These are phyloP conservation scores for Euphorbia celastroides DNA, from an alignment of 441 rosid species.

Conservation along the genomic window DNA sequence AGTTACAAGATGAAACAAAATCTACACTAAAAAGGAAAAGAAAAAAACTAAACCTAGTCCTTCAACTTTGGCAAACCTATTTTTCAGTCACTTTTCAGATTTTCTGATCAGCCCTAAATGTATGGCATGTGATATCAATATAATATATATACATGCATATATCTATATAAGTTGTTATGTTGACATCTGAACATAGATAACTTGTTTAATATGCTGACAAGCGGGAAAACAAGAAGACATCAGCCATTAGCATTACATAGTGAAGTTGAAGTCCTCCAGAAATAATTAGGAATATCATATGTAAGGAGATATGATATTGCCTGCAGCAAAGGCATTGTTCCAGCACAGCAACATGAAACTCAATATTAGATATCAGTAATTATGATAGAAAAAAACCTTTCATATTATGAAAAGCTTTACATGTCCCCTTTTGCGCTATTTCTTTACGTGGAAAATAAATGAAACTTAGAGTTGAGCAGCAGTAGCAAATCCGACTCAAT, in stretches of 20 bases:
- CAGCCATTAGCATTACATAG: neutral
- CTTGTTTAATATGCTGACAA: neutral
- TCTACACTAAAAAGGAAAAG: neutral
- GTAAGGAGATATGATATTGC: neutral
- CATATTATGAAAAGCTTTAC: constrained; percentile 1
- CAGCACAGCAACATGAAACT: neutral
- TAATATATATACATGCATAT: too few species aligned
- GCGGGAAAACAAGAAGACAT: neutral
- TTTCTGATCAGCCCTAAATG: too few species aligned
- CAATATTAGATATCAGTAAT: neutral
- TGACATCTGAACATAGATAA: constrained; percentile 3
- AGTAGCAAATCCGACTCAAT: neutral
- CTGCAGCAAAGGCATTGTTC: neutral
- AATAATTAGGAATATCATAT: neutral
- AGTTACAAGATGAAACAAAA: neutral
- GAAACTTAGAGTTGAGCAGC: neutral
- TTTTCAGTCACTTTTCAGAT: neutral
- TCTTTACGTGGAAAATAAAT: neutral
- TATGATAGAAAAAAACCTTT: neutral
- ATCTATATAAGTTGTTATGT: neutral
- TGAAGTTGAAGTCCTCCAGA: neutral
- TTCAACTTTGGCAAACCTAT: neutral
- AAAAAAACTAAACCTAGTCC: neutral
- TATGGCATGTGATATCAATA: too few species aligned
- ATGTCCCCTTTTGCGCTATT: neutral